Conservation (phyloP, 441 rosid species). For the Erodium trifolium region DNA sequence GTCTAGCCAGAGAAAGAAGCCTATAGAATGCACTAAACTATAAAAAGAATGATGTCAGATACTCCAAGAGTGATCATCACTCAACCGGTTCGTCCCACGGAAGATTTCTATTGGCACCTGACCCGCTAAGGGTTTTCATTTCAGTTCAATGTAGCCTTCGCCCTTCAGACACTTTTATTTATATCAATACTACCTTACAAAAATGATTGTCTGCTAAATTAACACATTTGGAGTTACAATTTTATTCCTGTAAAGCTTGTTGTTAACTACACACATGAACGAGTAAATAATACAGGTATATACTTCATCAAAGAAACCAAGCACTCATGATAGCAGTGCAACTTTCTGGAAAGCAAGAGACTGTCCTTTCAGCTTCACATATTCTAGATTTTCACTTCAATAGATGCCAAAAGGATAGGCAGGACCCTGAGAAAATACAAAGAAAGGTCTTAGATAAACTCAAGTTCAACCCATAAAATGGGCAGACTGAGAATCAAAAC, state of each 20-base stretch:
- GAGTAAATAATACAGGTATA: not conserved
- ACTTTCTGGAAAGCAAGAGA: not conserved
- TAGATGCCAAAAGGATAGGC: not conserved
- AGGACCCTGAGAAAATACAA: not conserved
- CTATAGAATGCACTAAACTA: not conserved
- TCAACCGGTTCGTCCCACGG: too few species aligned
- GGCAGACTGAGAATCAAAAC: not conserved
- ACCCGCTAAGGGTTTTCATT: too few species aligned
- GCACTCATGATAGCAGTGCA: not conserved
- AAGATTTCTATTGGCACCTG: too few species aligned
- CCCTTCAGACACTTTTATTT: too few species aligned
- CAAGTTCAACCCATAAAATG: not conserved
- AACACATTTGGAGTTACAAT: not conserved
- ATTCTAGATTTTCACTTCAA: not conserved
- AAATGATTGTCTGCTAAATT: not conserved
- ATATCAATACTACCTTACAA: too few species aligned
- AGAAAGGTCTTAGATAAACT: not conserved
- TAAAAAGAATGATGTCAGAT: too few species aligned
- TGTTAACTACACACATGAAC: not conserved
- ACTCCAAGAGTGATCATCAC: too few species aligned
- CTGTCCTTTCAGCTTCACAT: not conserved
- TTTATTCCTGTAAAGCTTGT: not conserved
- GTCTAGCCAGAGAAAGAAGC: not conserved
- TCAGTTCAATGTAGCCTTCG: too few species aligned
- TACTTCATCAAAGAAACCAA: not conserved